Evolutionary conservation across 1,139 yeast genomes (phyloP).

Genomic region (Blastobotrys proliferans): DNA sequence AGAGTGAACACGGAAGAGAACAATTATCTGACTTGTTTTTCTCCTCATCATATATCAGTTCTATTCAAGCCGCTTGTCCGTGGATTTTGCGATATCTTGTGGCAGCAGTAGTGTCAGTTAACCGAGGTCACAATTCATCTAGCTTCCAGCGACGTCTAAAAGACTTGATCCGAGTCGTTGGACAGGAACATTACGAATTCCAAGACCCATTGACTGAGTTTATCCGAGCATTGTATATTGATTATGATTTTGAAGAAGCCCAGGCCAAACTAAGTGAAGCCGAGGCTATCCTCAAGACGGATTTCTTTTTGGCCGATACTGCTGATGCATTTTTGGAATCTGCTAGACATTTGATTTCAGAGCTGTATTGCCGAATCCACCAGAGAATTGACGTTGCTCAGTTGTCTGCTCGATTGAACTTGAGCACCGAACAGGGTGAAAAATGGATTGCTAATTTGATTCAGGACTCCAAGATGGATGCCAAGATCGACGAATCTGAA

Average conservation of each 20-base stretch:
- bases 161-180: conserved; percentile 52
- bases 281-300: conserved; percentile 45
- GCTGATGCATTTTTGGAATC: conserved; percentile 43
- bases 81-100: conserved; percentile 60
- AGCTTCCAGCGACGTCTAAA: conserved; percentile 49
- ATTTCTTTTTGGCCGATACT: conserved; percentile 49
- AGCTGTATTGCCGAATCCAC: conserved; percentile 52
- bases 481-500: conserved; percentile 46
- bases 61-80: conserved; percentile 64
- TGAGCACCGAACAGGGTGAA: conserved; percentile 45
- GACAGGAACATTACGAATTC: conserved; percentile 58
- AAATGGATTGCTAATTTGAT: conserved; percentile 49
- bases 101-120: conserved; percentile 49
- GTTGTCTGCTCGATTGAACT: conserved; percentile 42
- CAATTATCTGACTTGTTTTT: conserved; percentile 52
- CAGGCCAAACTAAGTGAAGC: conserved; percentile 45
- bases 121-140: conserved; percentile 34
- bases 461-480: conserved; percentile 47
- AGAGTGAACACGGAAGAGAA: conserved; percentile 41
- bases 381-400: conserved; percentile 44
- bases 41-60: conserved; percentile 53
- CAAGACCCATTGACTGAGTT: conserved; percentile 57
- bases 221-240: conserved; percentile 50
- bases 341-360: conserved; percentile 48
- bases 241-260: conserved; percentile 53